Conservation (phyloP, 768 basidiomycete species). For the Mycena haematopus region DNA sequence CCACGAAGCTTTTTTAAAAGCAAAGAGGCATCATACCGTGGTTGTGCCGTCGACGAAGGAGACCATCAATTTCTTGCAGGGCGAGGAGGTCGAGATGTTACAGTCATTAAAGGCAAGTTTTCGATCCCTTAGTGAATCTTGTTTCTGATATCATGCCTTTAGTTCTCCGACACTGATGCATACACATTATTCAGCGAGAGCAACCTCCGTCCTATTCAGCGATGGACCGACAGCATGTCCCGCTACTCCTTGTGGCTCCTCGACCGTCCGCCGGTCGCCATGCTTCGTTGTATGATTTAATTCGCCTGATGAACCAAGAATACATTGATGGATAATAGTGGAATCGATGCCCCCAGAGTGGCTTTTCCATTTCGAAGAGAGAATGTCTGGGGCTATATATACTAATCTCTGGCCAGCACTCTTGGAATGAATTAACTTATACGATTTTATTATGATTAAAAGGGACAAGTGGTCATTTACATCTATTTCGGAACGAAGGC, state of each 20-base stretch:
- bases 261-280: conserved; percentile 79
- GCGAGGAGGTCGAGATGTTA: conserved; percentile 86
- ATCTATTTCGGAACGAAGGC: no score
- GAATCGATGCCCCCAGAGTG: no score
- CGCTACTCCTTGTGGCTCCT: conserved; percentile 90
- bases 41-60: conserved; percentile 52
- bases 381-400: no score
- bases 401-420: no score
- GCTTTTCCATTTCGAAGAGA: no score
- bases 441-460: no score
- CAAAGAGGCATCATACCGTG: conserved; percentile 64
- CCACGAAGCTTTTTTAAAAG: conserved; percentile 86
- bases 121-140: not conserved
- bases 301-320: no score
- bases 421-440: no score
- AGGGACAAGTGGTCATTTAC: no score
- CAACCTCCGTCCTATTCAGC: conserved; percentile 80
- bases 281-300: no score
- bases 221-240: conserved; percentile 78
- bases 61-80: conserved; percentile 61
- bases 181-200: conserved; percentile 72
- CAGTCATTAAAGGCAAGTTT: conserved; percentile 80
- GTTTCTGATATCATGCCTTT: not conserved
- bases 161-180: conserved; percentile 84
- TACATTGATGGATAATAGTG: no score